phyloP scores from a whole-genome alignment of 768 basidiomycete species.

The Amanita subjunquillea region DNA sequence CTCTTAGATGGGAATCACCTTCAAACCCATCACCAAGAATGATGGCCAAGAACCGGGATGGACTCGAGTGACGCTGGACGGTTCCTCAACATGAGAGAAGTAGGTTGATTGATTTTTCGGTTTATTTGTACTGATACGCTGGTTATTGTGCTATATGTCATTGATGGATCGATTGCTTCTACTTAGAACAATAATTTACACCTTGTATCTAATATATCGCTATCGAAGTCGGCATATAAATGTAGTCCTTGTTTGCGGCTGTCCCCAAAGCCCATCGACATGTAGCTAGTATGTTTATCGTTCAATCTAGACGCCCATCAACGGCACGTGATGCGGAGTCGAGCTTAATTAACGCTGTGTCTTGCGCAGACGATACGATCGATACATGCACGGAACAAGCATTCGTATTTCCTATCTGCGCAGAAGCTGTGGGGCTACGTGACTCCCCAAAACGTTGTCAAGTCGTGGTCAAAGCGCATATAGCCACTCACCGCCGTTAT shows the following conservation, averaged over 20 bases:
- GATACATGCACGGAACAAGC: conserved; percentile 4
- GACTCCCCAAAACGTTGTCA: background rate
- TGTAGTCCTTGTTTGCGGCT: too few species aligned
- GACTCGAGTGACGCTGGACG: conserved; percentile 48
- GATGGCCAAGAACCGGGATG: conserved; percentile 37
- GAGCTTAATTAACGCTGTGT: background rate
- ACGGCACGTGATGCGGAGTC: conserved; percentile 1
- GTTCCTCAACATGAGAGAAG: conserved; percentile 54
- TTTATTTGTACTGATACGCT: background rate
- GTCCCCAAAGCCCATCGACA: too few species aligned
- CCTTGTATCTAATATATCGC: too few species aligned
- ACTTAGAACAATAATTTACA: background rate
- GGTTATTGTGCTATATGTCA: conserved; percentile 34
- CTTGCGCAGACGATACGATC: conserved; percentile 2
- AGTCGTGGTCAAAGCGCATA: conserved; percentile 1
- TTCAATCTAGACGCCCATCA: too few species aligned
- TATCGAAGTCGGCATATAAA: too few species aligned
- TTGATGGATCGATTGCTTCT: conserved; percentile 37
- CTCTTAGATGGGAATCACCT: conserved; percentile 51
- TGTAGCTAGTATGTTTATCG: too few species aligned
- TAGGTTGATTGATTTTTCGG: conserved; percentile 15
- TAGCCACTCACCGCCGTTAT: conserved; percentile 3
- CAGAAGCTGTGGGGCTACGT: background rate
- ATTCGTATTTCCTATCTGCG: background rate
- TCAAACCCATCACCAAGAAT: conserved; percentile 28